Evolutionary conservation across 2,329 filamentous ascomycete genomes (phyloP).

Genomic region (Aspergillus hiratsukae): DNA sequence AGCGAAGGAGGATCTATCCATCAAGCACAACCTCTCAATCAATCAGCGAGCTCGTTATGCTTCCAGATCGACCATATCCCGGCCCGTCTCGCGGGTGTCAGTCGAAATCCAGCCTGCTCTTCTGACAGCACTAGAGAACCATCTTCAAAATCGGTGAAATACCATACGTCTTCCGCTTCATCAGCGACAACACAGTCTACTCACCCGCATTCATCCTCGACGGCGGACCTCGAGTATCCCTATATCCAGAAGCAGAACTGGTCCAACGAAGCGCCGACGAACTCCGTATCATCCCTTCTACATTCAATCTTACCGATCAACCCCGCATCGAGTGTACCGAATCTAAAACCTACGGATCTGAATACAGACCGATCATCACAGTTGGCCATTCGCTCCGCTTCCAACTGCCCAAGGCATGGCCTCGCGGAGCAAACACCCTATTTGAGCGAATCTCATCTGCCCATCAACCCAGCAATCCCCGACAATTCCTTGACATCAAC

Average conservation of each 20-base stretch:
- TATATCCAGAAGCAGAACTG: constrained; percentile 11
- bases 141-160: constrained; percentile 6
- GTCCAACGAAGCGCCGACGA: constrained; percentile 7
- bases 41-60: constrained; percentile 3
- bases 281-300: constrained; percentile 21
- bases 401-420: constrained; percentile 6
- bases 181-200: constrained; percentile 12
- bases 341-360: constrained; percentile 3
- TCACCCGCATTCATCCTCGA: constrained; percentile 6
- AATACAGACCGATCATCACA: constrained; percentile 8
- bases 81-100: constrained; percentile 22
- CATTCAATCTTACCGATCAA: constrained; percentile 32
- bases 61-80: constrained; percentile 9
- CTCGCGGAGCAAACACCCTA: constrained; percentile 10
- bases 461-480: constrained; percentile 27
- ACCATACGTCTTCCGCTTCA: constrained; percentile 11
- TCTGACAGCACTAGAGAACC: constrained; percentile 8
- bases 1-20: constrained; percentile 11
- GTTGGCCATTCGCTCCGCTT: constrained; percentile 8
- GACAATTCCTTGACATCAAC: constrained; percentile 9
- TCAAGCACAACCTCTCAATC: constrained; percentile 2
- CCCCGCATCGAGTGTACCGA: constrained; percentile 16
- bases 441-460: constrained; percentile 22
- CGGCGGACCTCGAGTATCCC: constrained; percentile 11
- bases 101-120: constrained; percentile 16